Percentiles rank a stretch among this genome's conserved stretches.
These are phyloP conservation scores for Coelastrella sp. DNA, from an alignment of 139 green algal species.

Conservation along the genomic window DNA sequence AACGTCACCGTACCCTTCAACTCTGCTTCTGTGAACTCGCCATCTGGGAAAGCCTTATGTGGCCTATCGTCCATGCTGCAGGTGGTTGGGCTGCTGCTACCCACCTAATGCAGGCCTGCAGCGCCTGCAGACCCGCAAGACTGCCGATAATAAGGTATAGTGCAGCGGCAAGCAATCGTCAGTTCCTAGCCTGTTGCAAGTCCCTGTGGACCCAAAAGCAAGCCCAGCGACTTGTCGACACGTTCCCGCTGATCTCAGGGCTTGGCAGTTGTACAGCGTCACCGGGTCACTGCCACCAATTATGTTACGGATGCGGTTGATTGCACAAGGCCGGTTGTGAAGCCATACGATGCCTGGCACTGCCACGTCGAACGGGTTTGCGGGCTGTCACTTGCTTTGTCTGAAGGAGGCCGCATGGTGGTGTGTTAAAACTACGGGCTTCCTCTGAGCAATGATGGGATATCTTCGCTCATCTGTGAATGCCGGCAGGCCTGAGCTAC, in stretches of 20 bases:
- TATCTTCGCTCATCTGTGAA: too few relatives aligned
- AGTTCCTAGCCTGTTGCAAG: too few relatives aligned
- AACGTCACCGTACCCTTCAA: slow-evolving; percentile 19
- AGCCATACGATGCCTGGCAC: too few relatives aligned
- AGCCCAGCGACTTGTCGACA: neutral
- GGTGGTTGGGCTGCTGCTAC: neutral
- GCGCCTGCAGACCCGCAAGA: neutral
- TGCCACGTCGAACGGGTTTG: too few relatives aligned
- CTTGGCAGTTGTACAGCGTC: neutral
- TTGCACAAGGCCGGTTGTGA: too few relatives aligned
- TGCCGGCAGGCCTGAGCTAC: neutral
- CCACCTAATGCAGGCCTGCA: neutral
- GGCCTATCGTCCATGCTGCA: neutral
- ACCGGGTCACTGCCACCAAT: neutral
- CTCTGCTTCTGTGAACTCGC: slow-evolving; percentile 33
- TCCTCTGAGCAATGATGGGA: too few relatives aligned
- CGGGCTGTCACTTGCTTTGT: neutral
- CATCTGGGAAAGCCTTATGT: slow-evolving; percentile 34
- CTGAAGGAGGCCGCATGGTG: neutral
- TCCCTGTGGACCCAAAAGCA: neutral
- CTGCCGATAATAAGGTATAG: too few relatives aligned
- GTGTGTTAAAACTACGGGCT: too few relatives aligned
- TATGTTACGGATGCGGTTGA: neutral
- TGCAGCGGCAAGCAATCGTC: neutral
- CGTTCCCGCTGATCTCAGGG: neutral